Conservation (phyloP, 352 stramenopile genomes). For the Hyphochytrium catenoides region DNA sequence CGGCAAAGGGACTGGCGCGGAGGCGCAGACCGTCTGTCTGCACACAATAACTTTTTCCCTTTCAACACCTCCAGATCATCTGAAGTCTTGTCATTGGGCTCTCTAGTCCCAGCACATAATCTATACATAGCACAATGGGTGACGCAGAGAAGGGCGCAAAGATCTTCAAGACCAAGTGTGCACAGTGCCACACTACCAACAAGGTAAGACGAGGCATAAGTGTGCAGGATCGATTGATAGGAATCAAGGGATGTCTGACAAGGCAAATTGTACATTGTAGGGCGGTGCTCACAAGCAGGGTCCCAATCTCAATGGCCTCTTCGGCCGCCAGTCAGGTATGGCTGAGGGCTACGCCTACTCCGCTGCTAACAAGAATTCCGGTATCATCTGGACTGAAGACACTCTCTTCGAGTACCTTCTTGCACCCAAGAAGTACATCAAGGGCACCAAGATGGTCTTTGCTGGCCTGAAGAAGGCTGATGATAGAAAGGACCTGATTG, state of each 20-base stretch:
- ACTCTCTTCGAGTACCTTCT: slow-evolving; percentile 97
- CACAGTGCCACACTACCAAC: slow-evolving; percentile 76
- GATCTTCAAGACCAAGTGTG: slow-evolving; percentile 93
- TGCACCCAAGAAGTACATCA: slow-evolving; percentile 99
- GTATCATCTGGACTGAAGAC: slow-evolving; percentile 83
- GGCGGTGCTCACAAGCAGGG: slow-evolving; percentile 93
- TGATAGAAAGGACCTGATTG: slow-evolving; percentile 93
- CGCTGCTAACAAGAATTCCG: slow-evolving; percentile 94
- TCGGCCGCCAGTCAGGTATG: slow-evolving; percentile 86
- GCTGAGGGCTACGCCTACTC: slow-evolving; percentile 94
- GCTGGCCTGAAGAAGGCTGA: slow-evolving; percentile 94
- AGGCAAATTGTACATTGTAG: neutral
- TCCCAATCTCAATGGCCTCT: slow-evolving; percentile 91
- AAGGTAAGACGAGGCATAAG: slow-evolving; percentile 10
- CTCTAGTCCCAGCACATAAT: too few relatives aligned
- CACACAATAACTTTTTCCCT: too few relatives aligned
- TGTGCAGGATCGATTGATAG: slow-evolving; percentile 1
- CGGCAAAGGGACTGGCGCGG: too few relatives aligned
- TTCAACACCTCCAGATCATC: too few relatives aligned
- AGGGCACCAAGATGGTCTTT: slow-evolving; percentile 99
- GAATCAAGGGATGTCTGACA: neutral
- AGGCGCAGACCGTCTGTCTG: too few relatives aligned
- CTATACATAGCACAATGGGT: too few relatives aligned
- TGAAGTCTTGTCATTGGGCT: too few relatives aligned
- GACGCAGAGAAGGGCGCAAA: slow-evolving; percentile 67